Evolutionary conservation across 116 monocot genomes (phyloP), one percentile per base, ranked within the genome.

Genomic region (Phalaenopsis hybrid): DNA sequence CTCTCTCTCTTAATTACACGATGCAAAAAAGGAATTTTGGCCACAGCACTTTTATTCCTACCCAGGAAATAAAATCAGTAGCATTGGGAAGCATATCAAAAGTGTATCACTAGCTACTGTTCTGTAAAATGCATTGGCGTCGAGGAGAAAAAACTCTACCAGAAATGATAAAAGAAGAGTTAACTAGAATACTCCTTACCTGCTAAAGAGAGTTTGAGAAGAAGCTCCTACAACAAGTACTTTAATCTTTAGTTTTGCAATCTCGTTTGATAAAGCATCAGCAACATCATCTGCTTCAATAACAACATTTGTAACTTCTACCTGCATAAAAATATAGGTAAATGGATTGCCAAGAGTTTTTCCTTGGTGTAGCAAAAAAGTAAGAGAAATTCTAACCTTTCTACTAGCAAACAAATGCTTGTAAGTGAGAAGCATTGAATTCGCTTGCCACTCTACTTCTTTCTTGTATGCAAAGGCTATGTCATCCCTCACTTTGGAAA

Each of bases 171-270:
- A 15, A 55, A 12, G 17, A 50, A 3, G 15, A 55, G 2, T 44
- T 69, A 79, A 88, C 85, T 89, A 8, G 84, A 77, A 61, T 65
- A 65, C 4, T 23, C 65, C 28, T 7, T 65, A 25, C 65, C 55
- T 55, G 15, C 65, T n/a, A 93, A 88, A 69, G 41, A 81, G 6
- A 80, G 82, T 88, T 79, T 80, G 76, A 18, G 90, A 91, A 51
- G 93, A 96, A 85, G 82, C 80, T 34, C 93, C 93, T 79, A 96
- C 70, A 63, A 92, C 92, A 82, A 96, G 85, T 83, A 84, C 93
- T 80, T 75, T 81, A 49, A 93, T 84, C 78, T 45, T 74, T 80
- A 79, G 84, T 81, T 87, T 92, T 12, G 78, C 31, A 58, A 96
- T 78, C 75, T 92, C 89, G 79, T 49, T 79, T n/a, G 85, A 81